Base-by-base conservation (phyloP, 257 asterid genomes). In the Lavandula angustifolia region DNA sequence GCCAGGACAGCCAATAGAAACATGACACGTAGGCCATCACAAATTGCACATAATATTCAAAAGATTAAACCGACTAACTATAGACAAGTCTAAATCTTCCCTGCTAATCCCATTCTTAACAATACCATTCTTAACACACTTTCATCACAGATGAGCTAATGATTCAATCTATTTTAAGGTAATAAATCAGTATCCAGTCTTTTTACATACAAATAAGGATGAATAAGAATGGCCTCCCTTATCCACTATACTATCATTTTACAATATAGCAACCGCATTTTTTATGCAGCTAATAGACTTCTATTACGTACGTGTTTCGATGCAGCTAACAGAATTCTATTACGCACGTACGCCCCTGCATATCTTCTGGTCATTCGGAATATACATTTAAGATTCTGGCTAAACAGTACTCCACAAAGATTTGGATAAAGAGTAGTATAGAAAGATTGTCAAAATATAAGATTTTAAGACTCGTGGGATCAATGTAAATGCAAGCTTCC, bases 401-500 rank as follows among this genome's bases (percentile, higher is more conserved):
- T 35, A 38, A 40, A 59, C 17, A 37, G 14, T 34, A 59, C 14
- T 41, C 9, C 9, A 9, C 5, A 9, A 5, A 17, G 43, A 29
- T 37, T 37, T 35, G 10, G 5, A n/a, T n/a, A n/a, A n/a, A n/a
- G n/a, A n/a, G n/a, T n/a, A n/a, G n/a, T n/a, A n/a, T n/a, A n/a
- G n/a, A n/a, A n/a, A n/a, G n/a, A n/a, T n/a, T n/a, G n/a, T 56
- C 66, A 6, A 44, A 61, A 6, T 37, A 37, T 37, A 37, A 37
- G 7, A 6, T 3, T 37, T 37, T 9, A 37, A 37, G 41, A 37
- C 4, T n/a, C n/a, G n/a, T n/a, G n/a, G 44, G 8, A 31, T 9
- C 67, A 61, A n/a, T 43, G 59, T 11, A 9, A 41, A 53, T 53
- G 59, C 41, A 31, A 53, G 38, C 59, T 53, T 16, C 10, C 60